A percentile compares a stretch with the other conserved stretches of the same genome.
phyloP scores from a whole-genome alignment of 1,284 basidiomycete genomes.

The Pisolithus thermaeus region DNA sequence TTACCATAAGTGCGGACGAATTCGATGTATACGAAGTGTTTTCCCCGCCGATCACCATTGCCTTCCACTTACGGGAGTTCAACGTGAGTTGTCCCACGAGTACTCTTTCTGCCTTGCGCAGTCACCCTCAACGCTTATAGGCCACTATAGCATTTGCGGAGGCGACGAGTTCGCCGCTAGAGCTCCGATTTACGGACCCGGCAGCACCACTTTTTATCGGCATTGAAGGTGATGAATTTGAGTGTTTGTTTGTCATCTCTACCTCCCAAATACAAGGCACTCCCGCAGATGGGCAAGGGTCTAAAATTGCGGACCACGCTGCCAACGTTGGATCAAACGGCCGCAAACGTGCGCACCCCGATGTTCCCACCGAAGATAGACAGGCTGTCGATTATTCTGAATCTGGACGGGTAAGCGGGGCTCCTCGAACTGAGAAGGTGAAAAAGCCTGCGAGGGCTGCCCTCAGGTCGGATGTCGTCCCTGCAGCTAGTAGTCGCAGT shows the following conservation, averaged over 20 bases:
- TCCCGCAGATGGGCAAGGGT: constrained; percentile 16
- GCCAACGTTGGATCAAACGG: constrained; percentile 24
- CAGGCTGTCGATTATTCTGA: constrained; percentile 26
- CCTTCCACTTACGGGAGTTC: constrained; percentile 78
- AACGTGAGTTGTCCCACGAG: constrained; percentile 42
- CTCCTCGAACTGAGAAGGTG: constrained; percentile 27
- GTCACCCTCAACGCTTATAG: constrained; percentile 31
- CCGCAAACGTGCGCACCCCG: constrained; percentile 33
- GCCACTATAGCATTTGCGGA: constrained; percentile 75
- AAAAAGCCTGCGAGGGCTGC: constrained; percentile 58
- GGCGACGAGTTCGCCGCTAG: constrained; percentile 53
- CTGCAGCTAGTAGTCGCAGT: constrained; percentile 12
- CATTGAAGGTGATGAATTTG: constrained; percentile 56
- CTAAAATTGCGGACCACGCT: constrained; percentile 16
- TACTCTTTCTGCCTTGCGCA: constrained; percentile 4
- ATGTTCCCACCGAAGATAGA: constrained; percentile 18
- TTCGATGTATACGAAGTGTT: constrained; percentile 70
- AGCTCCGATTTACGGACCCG: constrained; percentile 69
- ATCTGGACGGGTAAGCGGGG: constrained; percentile 29
- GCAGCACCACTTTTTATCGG: constrained; percentile 68
- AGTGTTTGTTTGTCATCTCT: constrained; percentile 67
- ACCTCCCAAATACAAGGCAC: constrained; percentile 54
- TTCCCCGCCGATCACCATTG: constrained; percentile 55
- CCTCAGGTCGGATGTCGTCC: constrained; percentile 38
- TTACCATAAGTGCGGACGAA: constrained; percentile 66